Evolutionary conservation across 1,284 basidiomycete species (phyloP).

Genomic region (Pseudomicrostroma phylloplanum): DNA sequence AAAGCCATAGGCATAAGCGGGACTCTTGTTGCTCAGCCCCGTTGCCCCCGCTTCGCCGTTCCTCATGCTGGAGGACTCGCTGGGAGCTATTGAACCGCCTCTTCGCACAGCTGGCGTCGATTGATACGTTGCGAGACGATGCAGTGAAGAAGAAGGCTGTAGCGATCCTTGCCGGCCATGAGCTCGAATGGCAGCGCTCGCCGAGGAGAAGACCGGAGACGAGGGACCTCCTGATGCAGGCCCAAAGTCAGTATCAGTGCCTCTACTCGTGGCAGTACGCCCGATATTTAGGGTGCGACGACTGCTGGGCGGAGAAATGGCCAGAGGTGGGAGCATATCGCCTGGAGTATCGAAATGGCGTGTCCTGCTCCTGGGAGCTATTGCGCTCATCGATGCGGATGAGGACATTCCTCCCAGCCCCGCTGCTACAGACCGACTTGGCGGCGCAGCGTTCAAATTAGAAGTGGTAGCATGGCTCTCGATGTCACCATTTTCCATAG

Average conservation of each 20-base stretch:
- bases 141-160: background rate
- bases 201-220: background rate
- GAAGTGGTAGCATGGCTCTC: no score
- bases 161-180: background rate
- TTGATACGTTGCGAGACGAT: background rate
- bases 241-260: background rate
- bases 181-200: conserved; percentile 4
- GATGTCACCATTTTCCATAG: background rate
- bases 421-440: no score
- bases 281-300: background rate
- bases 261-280: background rate
- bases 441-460: background rate
- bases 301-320: background rate
- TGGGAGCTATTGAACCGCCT: background rate
- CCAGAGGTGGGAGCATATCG: background rate
- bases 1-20: conserved; percentile 30
- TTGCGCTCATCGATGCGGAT: background rate
- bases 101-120: background rate
- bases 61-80: conserved; percentile 1
- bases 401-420: background rate
- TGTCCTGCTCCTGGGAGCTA: no score
- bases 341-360: no score
- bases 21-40: conserved; percentile 13
- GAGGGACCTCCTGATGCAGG: background rate
- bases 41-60: background rate